phyloP scores from a whole-genome alignment of 495 filamentous ascomycete genomes.

The Xylaria nigripes region DNA sequence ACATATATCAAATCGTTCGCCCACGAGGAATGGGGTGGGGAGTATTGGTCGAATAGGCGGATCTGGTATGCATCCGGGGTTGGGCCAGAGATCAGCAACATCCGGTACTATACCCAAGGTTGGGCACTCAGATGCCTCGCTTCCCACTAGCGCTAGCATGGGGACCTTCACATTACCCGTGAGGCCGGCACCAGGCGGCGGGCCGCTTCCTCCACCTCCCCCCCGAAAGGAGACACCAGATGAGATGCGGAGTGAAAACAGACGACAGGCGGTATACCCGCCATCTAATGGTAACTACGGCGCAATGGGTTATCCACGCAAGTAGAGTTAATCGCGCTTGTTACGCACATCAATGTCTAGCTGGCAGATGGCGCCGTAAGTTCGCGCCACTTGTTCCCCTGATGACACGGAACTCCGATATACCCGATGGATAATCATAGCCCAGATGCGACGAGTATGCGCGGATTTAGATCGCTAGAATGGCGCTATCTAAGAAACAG shows the following conservation, averaged over 20 bases:
- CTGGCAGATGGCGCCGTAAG: not conserved
- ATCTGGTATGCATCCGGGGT: constrained; percentile 40
- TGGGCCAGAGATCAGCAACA: constrained; percentile 40
- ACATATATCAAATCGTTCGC: constrained; percentile 34
- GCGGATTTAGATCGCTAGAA: not conserved
- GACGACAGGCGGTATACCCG: constrained; percentile 34
- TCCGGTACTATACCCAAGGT: constrained; percentile 37
- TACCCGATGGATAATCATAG: not conserved
- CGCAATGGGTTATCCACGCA: constrained; percentile 18
- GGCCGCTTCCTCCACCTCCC: constrained; percentile 36
- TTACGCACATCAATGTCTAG: not conserved
- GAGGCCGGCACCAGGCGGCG: constrained; percentile 37
- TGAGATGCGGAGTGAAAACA: constrained; percentile 29
- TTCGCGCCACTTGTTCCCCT: not conserved
- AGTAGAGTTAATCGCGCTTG: constrained; percentile 12
- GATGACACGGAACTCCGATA: not conserved
- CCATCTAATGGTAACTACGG: constrained; percentile 28
- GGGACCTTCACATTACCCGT: constrained; percentile 41
- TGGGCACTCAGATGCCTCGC: constrained; percentile 22
- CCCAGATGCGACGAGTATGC: not conserved
- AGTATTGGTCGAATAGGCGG: constrained; percentile 37
- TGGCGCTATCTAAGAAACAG: not conserved
- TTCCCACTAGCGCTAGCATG: constrained; percentile 19
- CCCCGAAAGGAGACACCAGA: constrained; percentile 38
- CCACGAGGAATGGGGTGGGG: constrained; percentile 33